Conservation (phyloP, 2,329 filamentous ascomycete genomes). For the Pestalotiopsis sp. region DNA sequence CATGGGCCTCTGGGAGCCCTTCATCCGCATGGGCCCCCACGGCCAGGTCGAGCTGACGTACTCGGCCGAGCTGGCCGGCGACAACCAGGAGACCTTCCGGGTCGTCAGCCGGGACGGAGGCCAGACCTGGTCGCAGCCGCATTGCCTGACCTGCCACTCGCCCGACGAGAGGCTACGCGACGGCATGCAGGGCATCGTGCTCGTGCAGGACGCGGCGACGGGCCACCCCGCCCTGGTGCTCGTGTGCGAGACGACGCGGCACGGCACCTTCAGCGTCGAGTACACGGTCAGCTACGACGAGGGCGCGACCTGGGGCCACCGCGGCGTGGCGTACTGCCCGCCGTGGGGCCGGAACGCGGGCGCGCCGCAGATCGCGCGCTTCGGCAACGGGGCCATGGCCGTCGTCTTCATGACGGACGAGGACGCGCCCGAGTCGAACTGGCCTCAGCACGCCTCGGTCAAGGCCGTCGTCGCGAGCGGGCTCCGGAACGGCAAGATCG, state of each 20-base stretch:
- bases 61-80: conserved; percentile 45
- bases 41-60: conserved; percentile 46
- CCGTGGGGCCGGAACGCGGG: conserved; percentile 42
- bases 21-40: conserved; percentile 41
- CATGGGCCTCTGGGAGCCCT: conserved; percentile 53
- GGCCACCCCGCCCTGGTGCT: conserved; percentile 41
- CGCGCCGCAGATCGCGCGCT: conserved; percentile 46
- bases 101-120: conserved; percentile 45
- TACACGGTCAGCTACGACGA: conserved; percentile 47
- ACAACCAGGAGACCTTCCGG: conserved; percentile 53
- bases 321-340: conserved; percentile 44
- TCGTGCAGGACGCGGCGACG: conserved; percentile 26
- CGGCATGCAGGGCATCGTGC: conserved; percentile 47
- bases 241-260: conserved; percentile 48
- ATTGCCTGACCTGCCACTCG: conserved; percentile 39
- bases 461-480: conserved; percentile 41
- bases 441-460: conserved; percentile 42
- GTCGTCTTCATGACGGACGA: conserved; percentile 51
- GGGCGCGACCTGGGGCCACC: conserved; percentile 39
- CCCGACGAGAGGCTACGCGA: conserved; percentile 39
- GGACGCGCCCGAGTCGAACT: conserved; percentile 35
- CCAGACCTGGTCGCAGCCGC: conserved; percentile 42
- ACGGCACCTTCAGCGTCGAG: conserved; percentile 43
- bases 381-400: conserved; percentile 40
- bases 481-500: conserved; percentile 33